phyloP scores from a whole-genome alignment of 768 basidiomycete species.

The Trametes maxima region DNA sequence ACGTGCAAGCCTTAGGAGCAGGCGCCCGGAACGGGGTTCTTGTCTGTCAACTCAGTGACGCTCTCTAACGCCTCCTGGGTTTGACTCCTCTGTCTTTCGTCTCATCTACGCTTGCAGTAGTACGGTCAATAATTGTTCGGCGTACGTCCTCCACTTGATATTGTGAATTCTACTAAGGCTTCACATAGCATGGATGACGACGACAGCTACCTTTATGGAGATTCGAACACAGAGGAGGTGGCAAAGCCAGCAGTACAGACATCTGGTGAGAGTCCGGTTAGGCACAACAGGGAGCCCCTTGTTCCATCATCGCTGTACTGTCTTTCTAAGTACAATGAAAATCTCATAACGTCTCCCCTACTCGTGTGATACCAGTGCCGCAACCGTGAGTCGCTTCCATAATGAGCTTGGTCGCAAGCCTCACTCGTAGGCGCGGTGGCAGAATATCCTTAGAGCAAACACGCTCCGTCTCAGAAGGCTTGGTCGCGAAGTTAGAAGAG shows the following conservation, averaged over 20 bases:
- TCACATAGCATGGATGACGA: slow-evolving; percentile 31
- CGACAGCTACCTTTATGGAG: slow-evolving; percentile 37
- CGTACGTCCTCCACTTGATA: neutral
- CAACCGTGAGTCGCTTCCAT: slow-evolving; percentile 58
- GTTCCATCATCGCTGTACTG: slow-evolving; percentile 36
- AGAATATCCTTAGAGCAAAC: slow-evolving; percentile 46
- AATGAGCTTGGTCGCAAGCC: slow-evolving; percentile 25
- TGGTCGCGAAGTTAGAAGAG: slow-evolving; percentile 53
- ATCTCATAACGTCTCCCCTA: slow-evolving; percentile 34
- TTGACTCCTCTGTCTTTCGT: neutral
- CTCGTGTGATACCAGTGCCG: slow-evolving; percentile 50
- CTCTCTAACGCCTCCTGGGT: neutral
- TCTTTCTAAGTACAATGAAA: slow-evolving; percentile 39
- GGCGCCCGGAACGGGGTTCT: neutral
- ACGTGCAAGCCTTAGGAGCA: neutral
- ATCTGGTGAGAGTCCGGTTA: slow-evolving; percentile 48
- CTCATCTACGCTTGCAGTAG: too few species aligned
- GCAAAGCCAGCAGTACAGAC: slow-evolving; percentile 32
- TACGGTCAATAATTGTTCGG: neutral
- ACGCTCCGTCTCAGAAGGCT: slow-evolving; percentile 42
- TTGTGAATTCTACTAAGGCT: neutral
- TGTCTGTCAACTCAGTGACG: neutral
- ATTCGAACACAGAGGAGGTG: slow-evolving; percentile 27
- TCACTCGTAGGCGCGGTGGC: slow-evolving; percentile 26
- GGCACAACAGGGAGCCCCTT: slow-evolving; percentile 29